These are phyloP conservation scores for Diaporthe citriasiana DNA, from an alignment of 2,329 filamentous ascomycete genomes.

Conservation along the genomic window DNA sequence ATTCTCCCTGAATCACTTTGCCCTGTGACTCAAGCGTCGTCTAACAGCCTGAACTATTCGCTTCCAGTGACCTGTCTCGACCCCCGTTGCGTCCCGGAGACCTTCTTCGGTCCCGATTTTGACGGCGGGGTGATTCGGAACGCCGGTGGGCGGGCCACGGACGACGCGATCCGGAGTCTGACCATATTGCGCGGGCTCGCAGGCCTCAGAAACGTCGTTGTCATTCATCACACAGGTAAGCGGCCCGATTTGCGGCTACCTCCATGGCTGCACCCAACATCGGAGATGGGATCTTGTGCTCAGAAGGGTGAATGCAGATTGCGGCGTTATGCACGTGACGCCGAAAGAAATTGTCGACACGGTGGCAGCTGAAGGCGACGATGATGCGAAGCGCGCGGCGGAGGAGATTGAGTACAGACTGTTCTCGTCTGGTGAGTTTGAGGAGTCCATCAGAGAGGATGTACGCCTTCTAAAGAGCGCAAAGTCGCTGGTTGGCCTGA, in stretches of 20 bases:
- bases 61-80: conserved; percentile 36
- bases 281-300: background rate
- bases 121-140: conserved; percentile 36
- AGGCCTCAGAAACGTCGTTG: conserved; percentile 24
- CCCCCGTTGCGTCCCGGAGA: conserved; percentile 38
- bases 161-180: conserved; percentile 37
- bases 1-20: background rate
- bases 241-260: background rate
- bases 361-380: background rate
- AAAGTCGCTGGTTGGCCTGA: conserved; percentile 21
- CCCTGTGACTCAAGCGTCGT: background rate
- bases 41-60: background rate
- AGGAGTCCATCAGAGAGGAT: conserved; percentile 35
- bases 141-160: conserved; percentile 35
- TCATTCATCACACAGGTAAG: conserved; percentile 39
- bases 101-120: conserved; percentile 35
- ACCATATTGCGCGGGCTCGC: conserved; percentile 19
- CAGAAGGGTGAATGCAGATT: conserved; percentile 1
- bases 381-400: conserved; percentile 1
- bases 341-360: conserved; percentile 15
- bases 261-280: too few relatives aligned
- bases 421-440: conserved; percentile 20
- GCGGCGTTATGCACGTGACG: conserved; percentile 31
- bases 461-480: conserved; percentile 28
- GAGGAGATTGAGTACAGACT: conserved; percentile 35